Conservation (phyloP, 495 filamentous ascomycete genomes). For the Coniosporium apollinis region DNA sequence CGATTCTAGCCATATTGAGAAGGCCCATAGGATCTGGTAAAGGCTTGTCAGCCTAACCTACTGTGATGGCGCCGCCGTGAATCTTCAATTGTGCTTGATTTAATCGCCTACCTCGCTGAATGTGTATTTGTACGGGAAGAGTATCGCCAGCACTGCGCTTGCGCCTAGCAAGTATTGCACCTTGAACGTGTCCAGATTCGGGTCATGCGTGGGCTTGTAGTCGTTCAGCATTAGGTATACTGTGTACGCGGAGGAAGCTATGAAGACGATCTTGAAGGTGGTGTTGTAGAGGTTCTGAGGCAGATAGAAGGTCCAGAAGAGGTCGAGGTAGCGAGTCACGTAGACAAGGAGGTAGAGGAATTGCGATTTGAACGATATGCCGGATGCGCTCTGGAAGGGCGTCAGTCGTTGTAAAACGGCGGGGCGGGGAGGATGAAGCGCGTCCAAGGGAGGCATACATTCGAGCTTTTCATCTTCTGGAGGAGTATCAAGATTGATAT, state of each 20-base stretch:
- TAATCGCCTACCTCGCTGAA: slow-evolving; percentile 44
- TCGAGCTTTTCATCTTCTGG: slow-evolving; percentile 85
- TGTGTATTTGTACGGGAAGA: slow-evolving; percentile 73
- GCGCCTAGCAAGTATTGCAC: slow-evolving; percentile 78
- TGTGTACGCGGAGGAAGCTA: slow-evolving; percentile 73
- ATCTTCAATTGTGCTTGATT: no score
- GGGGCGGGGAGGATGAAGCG: slow-evolving; percentile 1
- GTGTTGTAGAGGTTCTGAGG: slow-evolving; percentile 62
- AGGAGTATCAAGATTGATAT: slow-evolving; percentile 86
- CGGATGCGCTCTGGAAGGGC: slow-evolving; percentile 64
- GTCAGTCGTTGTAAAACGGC: background rate
- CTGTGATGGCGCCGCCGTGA: no score
- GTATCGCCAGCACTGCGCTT: slow-evolving; percentile 56
- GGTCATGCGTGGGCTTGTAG: slow-evolving; percentile 91
- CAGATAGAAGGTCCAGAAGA: slow-evolving; percentile 69
- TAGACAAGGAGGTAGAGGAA: slow-evolving; percentile 87
- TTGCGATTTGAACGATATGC: slow-evolving; percentile 97
- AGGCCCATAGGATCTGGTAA: slow-evolving; percentile 75
- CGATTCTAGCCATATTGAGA: slow-evolving; percentile 92
- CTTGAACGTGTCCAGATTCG: slow-evolving; percentile 90
- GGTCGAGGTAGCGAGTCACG: slow-evolving; percentile 78
- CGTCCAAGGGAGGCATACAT: slow-evolving; percentile 40
- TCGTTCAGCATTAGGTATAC: slow-evolving; percentile 93
- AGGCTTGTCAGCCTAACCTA: no score
- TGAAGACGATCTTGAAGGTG: slow-evolving; percentile 90